A percentile compares a stretch with the other conserved stretches of the same genome.
phyloP scores from a whole-genome alignment of 495 filamentous ascomycete genomes.

The Ascobolus immersus region DNA sequence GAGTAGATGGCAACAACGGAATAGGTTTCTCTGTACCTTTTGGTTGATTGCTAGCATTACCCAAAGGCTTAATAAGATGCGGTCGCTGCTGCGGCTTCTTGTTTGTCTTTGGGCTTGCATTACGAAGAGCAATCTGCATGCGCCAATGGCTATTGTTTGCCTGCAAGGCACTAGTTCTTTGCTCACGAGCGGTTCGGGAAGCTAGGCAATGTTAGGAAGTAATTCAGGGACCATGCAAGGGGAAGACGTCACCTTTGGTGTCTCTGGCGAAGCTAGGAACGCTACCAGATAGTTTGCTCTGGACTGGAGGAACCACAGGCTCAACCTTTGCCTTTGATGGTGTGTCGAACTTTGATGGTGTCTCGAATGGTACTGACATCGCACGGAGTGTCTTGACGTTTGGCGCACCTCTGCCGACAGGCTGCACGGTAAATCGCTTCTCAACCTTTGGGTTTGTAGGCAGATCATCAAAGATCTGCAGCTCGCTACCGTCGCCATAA shows the following conservation, averaged over 20 bases:
- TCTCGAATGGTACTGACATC: slow-evolving; percentile 26
- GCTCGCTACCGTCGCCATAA: slow-evolving; percentile 77
- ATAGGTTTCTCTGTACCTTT: no score
- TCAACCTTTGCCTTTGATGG: slow-evolving; percentile 15
- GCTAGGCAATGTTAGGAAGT: slow-evolving; percentile 59
- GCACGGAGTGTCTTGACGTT: slow-evolving; percentile 20
- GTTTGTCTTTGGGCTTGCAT: slow-evolving; percentile 30
- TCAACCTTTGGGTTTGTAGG: slow-evolving; percentile 68
- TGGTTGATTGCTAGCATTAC: slow-evolving; percentile 29
- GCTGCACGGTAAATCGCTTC: slow-evolving; percentile 56
- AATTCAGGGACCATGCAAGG: slow-evolving; percentile 16
- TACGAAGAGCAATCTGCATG: slow-evolving; percentile 30
- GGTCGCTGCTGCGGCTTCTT: slow-evolving; percentile 33
- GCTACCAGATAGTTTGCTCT: slow-evolving; percentile 27
- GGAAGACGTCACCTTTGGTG: slow-evolving; percentile 46
- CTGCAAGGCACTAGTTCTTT: slow-evolving; percentile 35
- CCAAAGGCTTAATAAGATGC: slow-evolving; percentile 45
- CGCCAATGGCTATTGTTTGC: slow-evolving; percentile 55
- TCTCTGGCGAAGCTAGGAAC: slow-evolving; percentile 74
- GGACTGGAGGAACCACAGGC: slow-evolving; percentile 19
- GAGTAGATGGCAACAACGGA: no score
- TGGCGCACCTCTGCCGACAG: slow-evolving; percentile 42
- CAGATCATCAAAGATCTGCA: slow-evolving; percentile 83
- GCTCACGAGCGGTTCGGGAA: slow-evolving; percentile 70
- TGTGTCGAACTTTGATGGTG: slow-evolving; percentile 29